Evolutionary conservation across 2,329 filamentous ascomycete species (phyloP).

Genomic region (Diaporthe destruens): DNA sequence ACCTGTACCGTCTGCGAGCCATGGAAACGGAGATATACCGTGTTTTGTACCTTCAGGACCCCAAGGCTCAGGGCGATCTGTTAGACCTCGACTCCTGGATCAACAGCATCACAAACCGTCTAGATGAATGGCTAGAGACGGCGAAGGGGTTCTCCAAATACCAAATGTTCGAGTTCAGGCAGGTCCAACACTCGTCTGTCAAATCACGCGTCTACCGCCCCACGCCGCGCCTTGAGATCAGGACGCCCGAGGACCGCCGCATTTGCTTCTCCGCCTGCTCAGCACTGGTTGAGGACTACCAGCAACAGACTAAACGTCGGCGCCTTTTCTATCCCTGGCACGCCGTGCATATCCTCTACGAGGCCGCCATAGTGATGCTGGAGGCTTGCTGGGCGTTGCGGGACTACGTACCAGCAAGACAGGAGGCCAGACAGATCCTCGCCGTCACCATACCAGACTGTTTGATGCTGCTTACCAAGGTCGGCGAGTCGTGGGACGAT

Average conservation of each 20-base stretch:
- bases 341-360: conserved; percentile 33
- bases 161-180: conserved; percentile 38
- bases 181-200: conserved; percentile 29
- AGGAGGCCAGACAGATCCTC: conserved; percentile 25
- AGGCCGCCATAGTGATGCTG: conserved; percentile 32
- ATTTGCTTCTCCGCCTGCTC: conserved; percentile 30
- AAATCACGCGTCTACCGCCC: conserved; percentile 33
- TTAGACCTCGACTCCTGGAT: conserved; percentile 20
- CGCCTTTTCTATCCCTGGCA: conserved; percentile 37
- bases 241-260: conserved; percentile 29
- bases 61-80: background rate
- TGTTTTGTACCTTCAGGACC: conserved; percentile 28
- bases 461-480: conserved; percentile 27
- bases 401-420: conserved; percentile 19
- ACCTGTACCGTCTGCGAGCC: conserved; percentile 33
- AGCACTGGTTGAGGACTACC: conserved; percentile 27
- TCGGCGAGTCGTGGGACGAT: conserved; percentile 32
- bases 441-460: conserved; percentile 31
- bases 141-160: conserved; percentile 25
- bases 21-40: conserved; percentile 36
- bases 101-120: conserved; percentile 49
- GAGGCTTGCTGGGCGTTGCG: conserved; percentile 36
- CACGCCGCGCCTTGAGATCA: conserved; percentile 31
- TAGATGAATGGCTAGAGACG: conserved; percentile 39
- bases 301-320: conserved; percentile 26